Evolutionary conservation across 139 green algal genomes (phyloP), one percentile per base, ranked within the genome.

Genomic region (Coelastrella sp.): DNA sequence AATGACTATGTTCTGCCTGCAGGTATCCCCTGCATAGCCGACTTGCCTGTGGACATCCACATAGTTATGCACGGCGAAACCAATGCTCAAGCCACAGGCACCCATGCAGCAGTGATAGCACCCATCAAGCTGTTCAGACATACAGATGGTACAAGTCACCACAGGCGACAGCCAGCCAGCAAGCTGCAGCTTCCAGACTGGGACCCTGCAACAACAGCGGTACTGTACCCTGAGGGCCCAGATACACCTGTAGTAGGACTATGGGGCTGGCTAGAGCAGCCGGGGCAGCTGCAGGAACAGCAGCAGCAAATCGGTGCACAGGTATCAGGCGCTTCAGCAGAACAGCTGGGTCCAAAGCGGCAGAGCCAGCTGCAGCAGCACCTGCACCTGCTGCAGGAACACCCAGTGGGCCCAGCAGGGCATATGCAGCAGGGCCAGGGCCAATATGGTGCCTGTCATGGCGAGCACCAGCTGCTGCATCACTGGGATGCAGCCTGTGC

Each of bases 31-130:
- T 19, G 71, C 17, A 60, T 85, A 20, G 7, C 79, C 68, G 57
- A 61, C 19, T 54, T 90, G 73, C 85, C 85, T n/a, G 17, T 90
- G 11, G 59, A 83, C 7, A 60, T 90, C 14, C 68, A 90, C 17
- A 73, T 90, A 17, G 85, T 90, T 16, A 78, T 83, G 73, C 85
- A 90, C 73, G 85, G 85, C 47, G 85, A 90, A 56, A 90, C 73
- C 20, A 90, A 90, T 81, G 56, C 85, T 17, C 76, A 90, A 54
- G 85, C 85, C 2, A 90, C 85, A 4, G 85, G 85, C n/a, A 83
- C 74, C 4, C 85, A 90, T 20, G 85, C 85, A 11, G 85, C 85
- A 47, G 22, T 90, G 73, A 17, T 90, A 32, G 85, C 85, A 22
- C 73, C 85, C 54, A 64, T 90, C 13, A 74, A 61, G 19, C 61